Evolutionary conservation across 345 rosid species (phyloP).

Genomic region (Alliaria petiolata): DNA sequence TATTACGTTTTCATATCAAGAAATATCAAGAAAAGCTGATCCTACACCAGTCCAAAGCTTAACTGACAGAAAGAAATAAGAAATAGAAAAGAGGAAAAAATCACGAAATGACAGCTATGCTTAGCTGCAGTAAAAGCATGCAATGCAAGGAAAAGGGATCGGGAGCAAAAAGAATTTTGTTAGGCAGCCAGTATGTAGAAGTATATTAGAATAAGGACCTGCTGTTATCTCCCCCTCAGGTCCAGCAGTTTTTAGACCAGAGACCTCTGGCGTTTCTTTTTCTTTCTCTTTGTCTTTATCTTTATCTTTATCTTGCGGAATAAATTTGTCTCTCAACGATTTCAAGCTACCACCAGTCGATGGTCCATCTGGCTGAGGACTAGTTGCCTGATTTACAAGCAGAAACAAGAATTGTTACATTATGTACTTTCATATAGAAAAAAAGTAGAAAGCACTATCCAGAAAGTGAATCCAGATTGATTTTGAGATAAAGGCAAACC

Average conservation of each 20-base stretch:
- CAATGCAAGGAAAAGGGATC: not conserved
- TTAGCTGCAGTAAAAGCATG: not conserved
- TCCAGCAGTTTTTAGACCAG: slow-evolving; percentile 78
- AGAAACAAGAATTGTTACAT: not conserved
- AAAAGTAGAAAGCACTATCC: not conserved
- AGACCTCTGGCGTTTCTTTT: slow-evolving; percentile 56
- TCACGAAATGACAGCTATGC: not conserved
- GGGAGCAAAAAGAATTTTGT: not conserved
- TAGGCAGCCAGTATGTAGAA: not conserved
- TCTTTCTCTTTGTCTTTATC: slow-evolving; percentile 64
- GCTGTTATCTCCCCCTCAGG: slow-evolving; percentile 86
- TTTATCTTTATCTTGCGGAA: slow-evolving; percentile 52
- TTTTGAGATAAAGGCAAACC: slow-evolving; percentile 38
- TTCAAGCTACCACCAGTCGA: slow-evolving; percentile 75
- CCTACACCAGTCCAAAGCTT: not conserved
- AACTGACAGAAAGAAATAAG: not conserved
- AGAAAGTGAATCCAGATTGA: not conserved
- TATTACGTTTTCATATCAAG: too few species aligned
- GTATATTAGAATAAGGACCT: slow-evolving; percentile 41
- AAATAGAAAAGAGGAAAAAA: not conserved
- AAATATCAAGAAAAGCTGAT: slow-evolving; percentile 4
- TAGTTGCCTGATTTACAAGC: slow-evolving; percentile 55
- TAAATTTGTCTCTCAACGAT: slow-evolving; percentile 71
- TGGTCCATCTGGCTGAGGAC: slow-evolving; percentile 81
- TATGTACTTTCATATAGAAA: not conserved